These are phyloP conservation scores for Bacterosira constricta DNA, from an alignment of 108 stramenopile genomes.

Conservation along the genomic window DNA sequence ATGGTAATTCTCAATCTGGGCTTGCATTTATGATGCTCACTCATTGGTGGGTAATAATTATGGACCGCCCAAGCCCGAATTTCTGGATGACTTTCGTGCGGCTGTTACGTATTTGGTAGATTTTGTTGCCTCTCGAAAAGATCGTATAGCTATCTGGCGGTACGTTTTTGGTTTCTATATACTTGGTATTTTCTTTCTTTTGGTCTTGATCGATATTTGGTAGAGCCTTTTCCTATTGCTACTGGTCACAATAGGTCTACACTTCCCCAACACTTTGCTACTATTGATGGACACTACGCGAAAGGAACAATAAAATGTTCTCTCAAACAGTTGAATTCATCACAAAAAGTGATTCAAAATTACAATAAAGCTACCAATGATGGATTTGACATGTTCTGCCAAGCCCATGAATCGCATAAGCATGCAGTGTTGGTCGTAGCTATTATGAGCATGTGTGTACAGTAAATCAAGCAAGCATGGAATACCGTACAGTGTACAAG, in stretches of 20 bases:
- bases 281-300: constrained; percentile 11
- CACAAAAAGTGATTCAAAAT: background rate
- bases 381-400: background rate
- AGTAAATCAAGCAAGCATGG: background rate
- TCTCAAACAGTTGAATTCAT: background rate
- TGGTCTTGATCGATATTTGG: background rate
- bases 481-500: background rate
- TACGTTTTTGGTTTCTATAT: too few relatives aligned
- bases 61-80: background rate
- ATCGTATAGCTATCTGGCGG: constrained; percentile 19
- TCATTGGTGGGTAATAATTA: background rate
- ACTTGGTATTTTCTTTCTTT: background rate
- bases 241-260: constrained; percentile 3
- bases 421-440: background rate
- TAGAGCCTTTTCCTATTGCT: background rate
- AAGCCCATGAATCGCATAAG: background rate
- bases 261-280: constrained; percentile 30
- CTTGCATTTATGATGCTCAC: constrained; percentile 13
- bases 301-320: background rate
- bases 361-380: constrained; percentile 10
- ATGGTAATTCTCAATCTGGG: constrained; percentile 19
- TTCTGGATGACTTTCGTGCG: constrained; percentile 12
- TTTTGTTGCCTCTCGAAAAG: background rate
- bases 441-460: background rate
- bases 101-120: constrained; percentile 12